A percentile compares a stretch with the other conserved stretches of the same genome.
phyloP scores from a whole-genome alignment of 2,329 filamentous ascomycete genomes.

The Penicillium polonicum region DNA sequence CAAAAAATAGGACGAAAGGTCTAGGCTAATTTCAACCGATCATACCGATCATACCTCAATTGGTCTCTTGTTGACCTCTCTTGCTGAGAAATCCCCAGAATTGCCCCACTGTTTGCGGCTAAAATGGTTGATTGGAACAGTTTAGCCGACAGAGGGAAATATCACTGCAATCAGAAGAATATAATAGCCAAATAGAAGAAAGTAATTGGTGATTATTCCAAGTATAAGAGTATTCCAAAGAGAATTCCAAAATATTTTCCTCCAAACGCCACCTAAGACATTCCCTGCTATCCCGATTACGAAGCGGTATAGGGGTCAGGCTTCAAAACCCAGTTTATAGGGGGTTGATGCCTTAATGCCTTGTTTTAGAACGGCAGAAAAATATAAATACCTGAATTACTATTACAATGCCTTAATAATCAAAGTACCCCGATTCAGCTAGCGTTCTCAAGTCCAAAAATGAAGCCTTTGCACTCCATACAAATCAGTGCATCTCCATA shows the following conservation, averaged over 20 bases:
- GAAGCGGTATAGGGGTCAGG: no score
- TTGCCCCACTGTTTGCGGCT: conserved; percentile 12
- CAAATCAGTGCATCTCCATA: no score
- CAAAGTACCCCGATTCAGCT: no score
- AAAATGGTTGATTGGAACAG: conserved; percentile 5
- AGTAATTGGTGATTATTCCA: neutral
- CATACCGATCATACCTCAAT: neutral
- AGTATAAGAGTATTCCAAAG: neutral
- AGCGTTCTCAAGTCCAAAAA: no score
- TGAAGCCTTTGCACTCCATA: no score
- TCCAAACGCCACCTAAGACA: neutral
- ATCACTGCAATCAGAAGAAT: neutral
- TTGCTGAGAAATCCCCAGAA: neutral
- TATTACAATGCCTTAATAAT: no score
- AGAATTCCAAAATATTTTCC: neutral
- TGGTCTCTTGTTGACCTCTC: neutral
- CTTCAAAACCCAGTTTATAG: no score
- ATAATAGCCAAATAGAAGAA: neutral
- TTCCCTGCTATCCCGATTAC: neutral
- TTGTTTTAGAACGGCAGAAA: no score
- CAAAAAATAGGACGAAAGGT: neutral
- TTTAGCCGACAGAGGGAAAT: neutral
- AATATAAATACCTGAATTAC: no score
- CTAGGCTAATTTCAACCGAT: conserved; percentile 4
- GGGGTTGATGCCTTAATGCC: no score